Conservation (phyloP, 139 green algal genomes). For the Tetraselmis chui region DNA sequence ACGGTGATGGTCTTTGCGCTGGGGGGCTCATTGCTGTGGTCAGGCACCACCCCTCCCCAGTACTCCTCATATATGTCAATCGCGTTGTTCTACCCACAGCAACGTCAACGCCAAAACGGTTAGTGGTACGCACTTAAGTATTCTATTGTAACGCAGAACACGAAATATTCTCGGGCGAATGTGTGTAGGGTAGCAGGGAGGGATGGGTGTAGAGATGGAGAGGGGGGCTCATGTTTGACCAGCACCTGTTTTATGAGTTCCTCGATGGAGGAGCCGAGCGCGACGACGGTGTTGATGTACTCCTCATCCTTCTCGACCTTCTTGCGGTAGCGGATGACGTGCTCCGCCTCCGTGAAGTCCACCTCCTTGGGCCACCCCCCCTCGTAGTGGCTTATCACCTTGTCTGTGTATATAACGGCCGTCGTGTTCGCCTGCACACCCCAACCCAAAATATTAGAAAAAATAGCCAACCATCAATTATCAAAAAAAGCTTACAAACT, state of each 20-base stretch:
- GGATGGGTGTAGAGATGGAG: no score
- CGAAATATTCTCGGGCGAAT: no score
- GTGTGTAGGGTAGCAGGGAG: no score
- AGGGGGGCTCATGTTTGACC: no score
- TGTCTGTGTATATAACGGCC: conserved; percentile 55
- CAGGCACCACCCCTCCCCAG: conserved; percentile 40
- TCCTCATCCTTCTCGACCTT: conserved; percentile 94
- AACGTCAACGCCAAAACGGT: no score
- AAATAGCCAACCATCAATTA: background rate
- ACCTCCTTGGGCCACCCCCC: conserved; percentile 93
- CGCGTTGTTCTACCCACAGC: conserved; percentile 74
- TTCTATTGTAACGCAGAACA: no score
- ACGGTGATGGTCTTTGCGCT: conserved; percentile 71
- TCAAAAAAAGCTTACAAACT: background rate
- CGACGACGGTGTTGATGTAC: conserved; percentile 77
- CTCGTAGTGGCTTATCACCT: conserved; percentile 78
- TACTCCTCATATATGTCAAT: conserved; percentile 96
- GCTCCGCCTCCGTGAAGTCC: conserved; percentile 79
- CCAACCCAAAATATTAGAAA: background rate
- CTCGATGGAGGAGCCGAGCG: conserved; percentile 59
- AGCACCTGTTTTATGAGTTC: conserved; percentile 57
- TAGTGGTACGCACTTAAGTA: no score
- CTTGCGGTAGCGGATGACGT: conserved; percentile 63
- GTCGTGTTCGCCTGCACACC: conserved; percentile 67
- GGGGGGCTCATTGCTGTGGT: conserved; percentile 57